A percentile compares a stretch with the other conserved stretches of the same genome.
Evolutionary conservation across 192 early-diverging fungal species (phyloP).

Genomic region (Oehlia diaphana): DNA sequence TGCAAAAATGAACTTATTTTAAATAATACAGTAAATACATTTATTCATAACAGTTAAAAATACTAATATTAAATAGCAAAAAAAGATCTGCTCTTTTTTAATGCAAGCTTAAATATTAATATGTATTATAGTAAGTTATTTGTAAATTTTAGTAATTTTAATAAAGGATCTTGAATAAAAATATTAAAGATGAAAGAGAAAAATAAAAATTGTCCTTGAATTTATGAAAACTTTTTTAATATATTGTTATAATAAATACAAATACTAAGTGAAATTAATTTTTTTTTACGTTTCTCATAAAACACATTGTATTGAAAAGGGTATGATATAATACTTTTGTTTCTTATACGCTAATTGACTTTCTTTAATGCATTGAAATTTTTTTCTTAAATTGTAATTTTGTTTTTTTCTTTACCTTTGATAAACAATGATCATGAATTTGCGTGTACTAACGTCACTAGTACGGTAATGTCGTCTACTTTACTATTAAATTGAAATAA

Average conservation of each 20-base stretch:
- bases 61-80: too few species aligned
- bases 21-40: too few species aligned
- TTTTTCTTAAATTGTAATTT: neutral
- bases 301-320: neutral
- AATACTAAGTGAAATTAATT: neutral
- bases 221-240: neutral
- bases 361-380: neutral
- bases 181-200: too few species aligned
- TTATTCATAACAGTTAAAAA: too few species aligned
- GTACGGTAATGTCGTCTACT: constrained; percentile 60
- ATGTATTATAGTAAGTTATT: too few species aligned
- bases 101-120: too few species aligned
- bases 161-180: too few species aligned
- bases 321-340: neutral
- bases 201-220: too few species aligned
- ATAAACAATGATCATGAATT: neutral
- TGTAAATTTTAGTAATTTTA: too few species aligned
- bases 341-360: neutral
- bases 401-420: neutral
- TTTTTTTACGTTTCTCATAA: neutral
- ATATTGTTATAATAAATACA: neutral
- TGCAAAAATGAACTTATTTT: too few species aligned
- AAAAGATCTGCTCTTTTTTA: too few species aligned
- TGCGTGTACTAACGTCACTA: constrained; percentile 51
- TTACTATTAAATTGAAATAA: constrained; percentile 38